Conservation (phyloP, 1,139 yeast genomes). For the Pichia norvegensis region DNA sequence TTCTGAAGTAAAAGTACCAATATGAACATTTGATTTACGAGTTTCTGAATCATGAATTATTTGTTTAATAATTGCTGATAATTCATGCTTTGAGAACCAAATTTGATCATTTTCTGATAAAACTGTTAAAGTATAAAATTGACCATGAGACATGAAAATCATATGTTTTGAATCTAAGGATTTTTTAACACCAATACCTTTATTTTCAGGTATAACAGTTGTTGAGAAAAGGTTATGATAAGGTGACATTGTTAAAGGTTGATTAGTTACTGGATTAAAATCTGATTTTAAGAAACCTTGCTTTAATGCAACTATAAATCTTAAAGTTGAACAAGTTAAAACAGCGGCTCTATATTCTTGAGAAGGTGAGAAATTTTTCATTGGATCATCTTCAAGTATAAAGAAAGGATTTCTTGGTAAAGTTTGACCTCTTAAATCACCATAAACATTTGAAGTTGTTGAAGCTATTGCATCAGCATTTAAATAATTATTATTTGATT, state of each 20-base stretch:
- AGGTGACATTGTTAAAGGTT: conserved; percentile 59
- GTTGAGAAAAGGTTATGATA: conserved; percentile 61
- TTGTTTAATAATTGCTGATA: conserved; percentile 41
- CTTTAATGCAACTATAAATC: conserved; percentile 55
- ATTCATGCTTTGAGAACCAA: conserved; percentile 49
- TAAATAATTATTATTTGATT: conserved; percentile 45
- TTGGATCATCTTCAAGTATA: conserved; percentile 66
- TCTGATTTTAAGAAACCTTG: conserved; percentile 50
- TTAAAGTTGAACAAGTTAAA: conserved; percentile 54
- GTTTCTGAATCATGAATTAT: conserved; percentile 42
- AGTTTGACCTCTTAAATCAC: conserved; percentile 56
- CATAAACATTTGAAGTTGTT: conserved; percentile 56
- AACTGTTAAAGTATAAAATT: conserved; percentile 55
- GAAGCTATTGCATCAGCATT: conserved; percentile 49
- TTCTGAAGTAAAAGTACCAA: conserved; percentile 68
- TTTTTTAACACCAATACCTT: conserved; percentile 35
- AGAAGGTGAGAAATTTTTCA: conserved; percentile 46
- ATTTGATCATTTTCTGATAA: conserved; percentile 34
- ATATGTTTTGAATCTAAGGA: conserved; percentile 38
- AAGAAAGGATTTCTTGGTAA: conserved; percentile 71
- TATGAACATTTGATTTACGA: conserved; percentile 42
- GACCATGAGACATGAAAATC: conserved; percentile 52
- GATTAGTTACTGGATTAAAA: conserved; percentile 41
- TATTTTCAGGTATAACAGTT: conserved; percentile 48
- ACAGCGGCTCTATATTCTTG: conserved; percentile 65